Conservation (phyloP, 257 asterid species). For the Datura wrightii region DNA sequence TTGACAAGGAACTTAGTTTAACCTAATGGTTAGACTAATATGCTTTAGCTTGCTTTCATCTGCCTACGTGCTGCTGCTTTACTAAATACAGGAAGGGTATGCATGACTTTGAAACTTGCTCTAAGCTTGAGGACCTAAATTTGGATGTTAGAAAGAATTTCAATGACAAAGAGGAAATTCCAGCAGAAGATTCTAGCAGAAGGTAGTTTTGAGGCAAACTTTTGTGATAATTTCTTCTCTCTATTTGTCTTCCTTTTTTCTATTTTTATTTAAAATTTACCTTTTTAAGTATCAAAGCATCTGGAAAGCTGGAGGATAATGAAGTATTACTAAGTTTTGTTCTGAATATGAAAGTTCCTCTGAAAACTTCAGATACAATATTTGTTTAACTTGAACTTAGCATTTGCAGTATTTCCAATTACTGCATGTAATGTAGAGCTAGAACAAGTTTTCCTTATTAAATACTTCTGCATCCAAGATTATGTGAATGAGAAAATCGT, state of each 20-base stretch:
- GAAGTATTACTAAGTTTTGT: not conserved
- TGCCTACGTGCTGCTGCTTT: slow-evolving; percentile 38
- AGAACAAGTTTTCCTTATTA: not conserved
- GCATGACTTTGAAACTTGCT: slow-evolving; percentile 78
- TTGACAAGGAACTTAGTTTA: not conserved
- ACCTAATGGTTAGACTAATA: slow-evolving; percentile 19
- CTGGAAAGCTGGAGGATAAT: not conserved
- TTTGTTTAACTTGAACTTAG: not conserved
- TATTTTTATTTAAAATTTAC: not conserved
- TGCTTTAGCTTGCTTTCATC: slow-evolving; percentile 25
- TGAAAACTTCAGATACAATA: too few species aligned
- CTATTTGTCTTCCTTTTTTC: slow-evolving; percentile 22
- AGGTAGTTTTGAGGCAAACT: slow-evolving; percentile 56
- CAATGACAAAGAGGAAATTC: slow-evolving; percentile 50
- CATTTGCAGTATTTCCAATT: slow-evolving; percentile 22
- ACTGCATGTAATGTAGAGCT: not conserved
- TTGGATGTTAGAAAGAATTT: slow-evolving; percentile 72
- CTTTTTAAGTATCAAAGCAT: not conserved
- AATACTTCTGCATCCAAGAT: slow-evolving; percentile 10
- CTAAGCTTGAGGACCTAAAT: slow-evolving; percentile 86
- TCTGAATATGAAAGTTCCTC: not conserved
- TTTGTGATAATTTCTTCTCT: slow-evolving; percentile 32
- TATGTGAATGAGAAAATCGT: slow-evolving; percentile 6
- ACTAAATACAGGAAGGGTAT: slow-evolving; percentile 62
- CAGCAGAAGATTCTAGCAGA: slow-evolving; percentile 52